A percentile compares a stretch with the other conserved stretches of the same genome.
These are phyloP conservation scores for Nothophaeocryptopus gaeumannii DNA, from an alignment of 2,329 filamentous ascomycete genomes.

Conservation along the genomic window DNA sequence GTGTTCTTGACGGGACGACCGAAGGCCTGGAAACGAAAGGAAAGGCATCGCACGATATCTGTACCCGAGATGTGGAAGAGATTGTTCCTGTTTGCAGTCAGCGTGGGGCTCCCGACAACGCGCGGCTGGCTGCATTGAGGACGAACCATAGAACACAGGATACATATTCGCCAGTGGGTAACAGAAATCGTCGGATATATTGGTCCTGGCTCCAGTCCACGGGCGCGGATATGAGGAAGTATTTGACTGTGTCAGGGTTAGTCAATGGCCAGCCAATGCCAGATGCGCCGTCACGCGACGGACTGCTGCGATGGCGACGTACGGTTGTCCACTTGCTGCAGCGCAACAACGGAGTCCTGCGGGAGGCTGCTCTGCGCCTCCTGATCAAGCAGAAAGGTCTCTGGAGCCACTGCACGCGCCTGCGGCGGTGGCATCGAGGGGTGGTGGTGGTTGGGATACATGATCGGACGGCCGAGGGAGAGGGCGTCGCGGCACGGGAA, in stretches of 20 bases:
- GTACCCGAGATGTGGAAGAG: constrained; percentile 99
- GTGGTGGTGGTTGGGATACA: constrained; percentile 56
- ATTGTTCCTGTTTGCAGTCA: constrained; percentile 68
- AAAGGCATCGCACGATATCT: constrained; percentile 96
- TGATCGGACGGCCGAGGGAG: constrained; percentile 25
- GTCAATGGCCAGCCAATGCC: constrained; percentile 19
- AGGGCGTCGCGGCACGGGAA: constrained; percentile 1
- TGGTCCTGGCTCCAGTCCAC: constrained; percentile 97
- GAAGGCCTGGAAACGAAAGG: constrained; percentile 97
- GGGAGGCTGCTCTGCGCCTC: constrained; percentile 96
- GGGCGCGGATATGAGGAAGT: constrained; percentile 97
- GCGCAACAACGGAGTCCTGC: constrained; percentile 91
- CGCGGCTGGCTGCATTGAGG: constrained; percentile 15
- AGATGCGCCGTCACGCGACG: background rate
- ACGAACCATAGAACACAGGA: constrained; percentile 88
- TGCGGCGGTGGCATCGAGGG: constrained; percentile 85
- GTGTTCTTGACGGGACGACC: constrained; percentile 98
- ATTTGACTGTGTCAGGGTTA: constrained; percentile 71
- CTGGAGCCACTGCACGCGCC: constrained; percentile 67
- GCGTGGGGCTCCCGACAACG: constrained; percentile 4
- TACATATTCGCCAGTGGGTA: constrained; percentile 97
- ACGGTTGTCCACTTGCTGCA: constrained; percentile 98
- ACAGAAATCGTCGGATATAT: constrained; percentile 90
- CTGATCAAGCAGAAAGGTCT: constrained; percentile 97
- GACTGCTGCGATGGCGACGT: constrained; percentile 41